A percentile compares a stretch with the other conserved stretches of the same genome.
phyloP scores from a whole-genome alignment of 345 rosid species.

The Sapria himalayana region DNA sequence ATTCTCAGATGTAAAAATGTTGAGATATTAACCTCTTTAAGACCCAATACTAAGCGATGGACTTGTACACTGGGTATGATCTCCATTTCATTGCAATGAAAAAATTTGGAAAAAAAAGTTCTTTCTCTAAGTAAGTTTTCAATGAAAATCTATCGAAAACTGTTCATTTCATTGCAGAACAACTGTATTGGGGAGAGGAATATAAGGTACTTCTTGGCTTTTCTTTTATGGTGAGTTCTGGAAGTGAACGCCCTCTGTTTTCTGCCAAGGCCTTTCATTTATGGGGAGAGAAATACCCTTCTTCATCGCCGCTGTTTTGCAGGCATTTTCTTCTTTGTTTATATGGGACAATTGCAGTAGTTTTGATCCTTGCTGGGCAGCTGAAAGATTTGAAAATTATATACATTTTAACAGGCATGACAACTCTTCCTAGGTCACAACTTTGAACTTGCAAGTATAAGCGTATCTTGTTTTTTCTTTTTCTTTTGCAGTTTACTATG shows the following conservation, averaged over 20 bases:
- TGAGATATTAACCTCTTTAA: too few relatives aligned
- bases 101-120: too few relatives aligned
- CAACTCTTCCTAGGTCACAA: slow-evolving; percentile 2
- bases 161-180: slow-evolving; percentile 35
- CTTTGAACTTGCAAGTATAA: slow-evolving; percentile 1
- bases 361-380: slow-evolving; percentile 53
- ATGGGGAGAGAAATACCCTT: slow-evolving; percentile 12
- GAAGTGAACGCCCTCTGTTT: neutral
- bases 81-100: too few relatives aligned
- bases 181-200: slow-evolving; percentile 89
- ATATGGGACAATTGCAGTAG: slow-evolving; percentile 52
- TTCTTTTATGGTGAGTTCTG: slow-evolving; percentile 73
- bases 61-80: too few relatives aligned
- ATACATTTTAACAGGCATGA: slow-evolving; percentile 37
- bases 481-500: slow-evolving; percentile 50
- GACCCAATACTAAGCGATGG: too few relatives aligned
- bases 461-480: slow-evolving; percentile 4
- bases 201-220: slow-evolving; percentile 70
- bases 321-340: slow-evolving; percentile 69
- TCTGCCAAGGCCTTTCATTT: slow-evolving; percentile 7
- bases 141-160: slow-evolving; percentile 2
- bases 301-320: slow-evolving; percentile 9
- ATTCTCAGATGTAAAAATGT: too few relatives aligned
- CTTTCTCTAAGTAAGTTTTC: too few relatives aligned
- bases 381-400: slow-evolving; percentile 38